A percentile compares a stretch with the other conserved stretches of the same genome.
These are phyloP conservation scores for Cyberlindnera xishuangbannaensis DNA, from an alignment of 805 yeast species.

Conservation along the genomic window DNA sequence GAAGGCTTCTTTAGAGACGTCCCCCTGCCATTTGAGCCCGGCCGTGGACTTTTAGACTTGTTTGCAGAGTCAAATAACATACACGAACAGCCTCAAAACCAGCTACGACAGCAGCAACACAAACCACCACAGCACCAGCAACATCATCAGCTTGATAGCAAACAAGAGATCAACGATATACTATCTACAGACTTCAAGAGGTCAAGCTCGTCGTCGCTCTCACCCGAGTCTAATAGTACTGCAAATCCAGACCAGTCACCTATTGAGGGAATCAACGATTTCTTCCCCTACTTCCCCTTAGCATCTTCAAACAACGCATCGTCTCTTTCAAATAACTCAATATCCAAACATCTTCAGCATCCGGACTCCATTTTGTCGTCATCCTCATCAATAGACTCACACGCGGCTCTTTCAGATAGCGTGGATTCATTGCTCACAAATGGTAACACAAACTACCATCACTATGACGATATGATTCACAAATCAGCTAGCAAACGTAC, in stretches of 20 bases:
- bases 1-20: slow-evolving; percentile 28
- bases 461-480: slow-evolving; percentile 18
- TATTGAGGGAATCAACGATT: slow-evolving; percentile 4
- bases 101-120: too few relatives aligned
- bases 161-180: not conserved
- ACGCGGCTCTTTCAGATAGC: too few relatives aligned
- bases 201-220: too few relatives aligned
- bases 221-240: slow-evolving; percentile 4
- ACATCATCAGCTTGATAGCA: too few relatives aligned
- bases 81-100: too few relatives aligned
- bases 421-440: not conserved
- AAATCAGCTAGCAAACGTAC: too few relatives aligned
- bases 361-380: not conserved
- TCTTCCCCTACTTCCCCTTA: slow-evolving; percentile 11
- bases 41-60: slow-evolving; percentile 36
- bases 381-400: not conserved
- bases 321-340: not conserved
- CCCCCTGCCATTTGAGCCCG: slow-evolving; percentile 29
- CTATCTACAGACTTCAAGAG: too few relatives aligned
- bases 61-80: slow-evolving; percentile 23
- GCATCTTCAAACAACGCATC: slow-evolving; percentile 1
- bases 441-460: slow-evolving; percentile 8
- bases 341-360: slow-evolving; percentile 3
- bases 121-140: too few relatives aligned
- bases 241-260: slow-evolving; percentile 5